Evolutionary conservation across 257 asterid genomes (phyloP).

Genomic region (Solanum virginianum): DNA sequence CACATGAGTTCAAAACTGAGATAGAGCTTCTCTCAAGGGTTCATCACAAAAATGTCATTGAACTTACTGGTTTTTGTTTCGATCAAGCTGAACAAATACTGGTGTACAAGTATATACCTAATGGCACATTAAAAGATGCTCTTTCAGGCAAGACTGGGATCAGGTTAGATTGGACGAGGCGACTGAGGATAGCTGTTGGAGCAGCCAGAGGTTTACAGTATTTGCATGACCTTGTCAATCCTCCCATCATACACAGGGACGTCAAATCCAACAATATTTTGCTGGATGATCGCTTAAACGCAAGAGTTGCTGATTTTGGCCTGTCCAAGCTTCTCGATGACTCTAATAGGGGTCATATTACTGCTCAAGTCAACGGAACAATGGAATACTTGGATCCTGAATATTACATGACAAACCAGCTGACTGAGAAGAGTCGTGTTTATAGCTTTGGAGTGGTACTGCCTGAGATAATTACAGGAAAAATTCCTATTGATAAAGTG

Average conservation of each 20-base stretch:
- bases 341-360: constrained; percentile 49
- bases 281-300: too few species aligned
- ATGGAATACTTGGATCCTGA: constrained; percentile 98
- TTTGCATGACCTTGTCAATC: constrained; percentile 78
- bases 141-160: constrained; percentile 75
- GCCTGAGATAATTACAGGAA: constrained; percentile 55
- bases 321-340: constrained; percentile 54
- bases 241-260: too few species aligned
- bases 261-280: too few species aligned
- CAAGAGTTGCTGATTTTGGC: too few species aligned
- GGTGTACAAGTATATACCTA: constrained; percentile 60
- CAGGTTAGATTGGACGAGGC: constrained; percentile 78
- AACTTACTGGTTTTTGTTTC: constrained; percentile 70
- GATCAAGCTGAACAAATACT: constrained; percentile 76
- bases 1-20: constrained; percentile 80
- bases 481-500: constrained; percentile 66
- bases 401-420: constrained; percentile 78
- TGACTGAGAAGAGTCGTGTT: constrained; percentile 88
- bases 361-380: constrained; percentile 98
- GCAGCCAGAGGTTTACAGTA: constrained; percentile 84
- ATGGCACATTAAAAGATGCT: constrained; percentile 78
- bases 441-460: constrained; percentile 75
- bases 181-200: constrained; percentile 71
- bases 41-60: constrained; percentile 80
- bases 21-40: constrained; percentile 95